Conservation (phyloP, 148 eudicot species). For the Chenopodium berlandieri region DNA sequence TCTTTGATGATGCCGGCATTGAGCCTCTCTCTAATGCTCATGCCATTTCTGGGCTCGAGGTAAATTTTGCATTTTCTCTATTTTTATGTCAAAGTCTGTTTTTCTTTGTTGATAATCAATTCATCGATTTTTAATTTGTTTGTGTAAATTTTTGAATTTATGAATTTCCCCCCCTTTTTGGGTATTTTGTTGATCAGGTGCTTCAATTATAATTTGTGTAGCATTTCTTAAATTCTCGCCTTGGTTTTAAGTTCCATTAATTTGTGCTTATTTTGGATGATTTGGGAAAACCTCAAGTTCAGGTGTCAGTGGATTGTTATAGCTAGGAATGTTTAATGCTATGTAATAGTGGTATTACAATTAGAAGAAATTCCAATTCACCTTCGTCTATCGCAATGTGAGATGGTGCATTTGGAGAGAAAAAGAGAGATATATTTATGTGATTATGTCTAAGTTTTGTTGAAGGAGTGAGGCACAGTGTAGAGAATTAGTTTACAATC, state of each 20-base stretch:
- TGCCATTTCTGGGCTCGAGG: conserved; percentile 65
- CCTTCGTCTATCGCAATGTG: not conserved
- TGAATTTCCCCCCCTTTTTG: not conserved
- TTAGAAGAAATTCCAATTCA: not conserved
- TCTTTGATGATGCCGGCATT: conserved; percentile 63
- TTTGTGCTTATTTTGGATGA: too few relatives aligned
- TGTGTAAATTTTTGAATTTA: not conserved
- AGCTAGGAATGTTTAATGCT: not conserved
- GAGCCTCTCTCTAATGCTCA: conserved; percentile 59
- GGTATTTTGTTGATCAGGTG: not conserved
- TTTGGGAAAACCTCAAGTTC: not conserved
- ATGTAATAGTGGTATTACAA: not conserved
- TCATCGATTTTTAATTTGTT: not conserved
- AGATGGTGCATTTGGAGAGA: not conserved
- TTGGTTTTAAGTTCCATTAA: too few relatives aligned
- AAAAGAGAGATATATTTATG: not conserved
- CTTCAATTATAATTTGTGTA: not conserved
- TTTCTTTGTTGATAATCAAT: not conserved
- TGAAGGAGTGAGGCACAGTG: not conserved
- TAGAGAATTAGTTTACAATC: not conserved
- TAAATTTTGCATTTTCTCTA: conserved; percentile 13
- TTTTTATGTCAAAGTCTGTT: not conserved
- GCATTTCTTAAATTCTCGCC: too few relatives aligned
- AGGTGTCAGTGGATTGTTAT: not conserved
- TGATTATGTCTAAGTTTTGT: not conserved